These are phyloP conservation scores for Pezicula neosporulosa DNA, from an alignment of 2,329 filamentous ascomycete genomes.

Conservation along the genomic window DNA sequence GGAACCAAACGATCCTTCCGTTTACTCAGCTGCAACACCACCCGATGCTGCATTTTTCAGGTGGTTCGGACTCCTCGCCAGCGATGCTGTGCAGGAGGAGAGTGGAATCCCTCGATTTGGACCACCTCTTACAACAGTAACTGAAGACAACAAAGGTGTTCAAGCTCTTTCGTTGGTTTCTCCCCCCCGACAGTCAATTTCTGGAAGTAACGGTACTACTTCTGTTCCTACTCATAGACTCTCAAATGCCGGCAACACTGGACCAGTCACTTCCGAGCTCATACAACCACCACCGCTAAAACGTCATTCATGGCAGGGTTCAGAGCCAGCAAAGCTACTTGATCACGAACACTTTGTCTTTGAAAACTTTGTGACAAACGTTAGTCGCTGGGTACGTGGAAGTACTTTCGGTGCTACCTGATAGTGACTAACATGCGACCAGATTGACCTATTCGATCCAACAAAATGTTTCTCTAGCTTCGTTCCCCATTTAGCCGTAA, in stretches of 20 bases:
- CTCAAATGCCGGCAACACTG: slow-evolving; percentile 7
- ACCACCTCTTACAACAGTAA: not conserved
- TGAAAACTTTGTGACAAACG: slow-evolving; percentile 18
- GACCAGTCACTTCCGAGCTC: slow-evolving; percentile 4
- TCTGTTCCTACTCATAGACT: not conserved
- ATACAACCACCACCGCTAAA: not conserved
- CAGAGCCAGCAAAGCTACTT: slow-evolving; percentile 13
- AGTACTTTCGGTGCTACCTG: no score
- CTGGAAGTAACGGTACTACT: not conserved
- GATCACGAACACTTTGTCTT: slow-evolving; percentile 20
- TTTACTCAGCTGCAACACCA: slow-evolving; percentile 2
- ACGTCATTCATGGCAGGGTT: slow-evolving; percentile 16
- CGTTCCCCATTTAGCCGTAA: slow-evolving; percentile 29
- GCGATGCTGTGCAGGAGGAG: slow-evolving; percentile 9
- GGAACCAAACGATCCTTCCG: slow-evolving; percentile 1
- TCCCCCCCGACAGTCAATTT: not conserved
- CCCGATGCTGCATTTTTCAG: slow-evolving; percentile 4
- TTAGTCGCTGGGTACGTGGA: slow-evolving; percentile 19
- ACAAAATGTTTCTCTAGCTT: slow-evolving; percentile 29
- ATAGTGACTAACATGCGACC: slow-evolving; percentile 11
- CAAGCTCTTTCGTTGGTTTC: not conserved
- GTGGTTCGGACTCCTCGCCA: slow-evolving; percentile 10
- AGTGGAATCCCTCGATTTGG: slow-evolving; percentile 10
- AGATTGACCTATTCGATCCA: slow-evolving; percentile 32
- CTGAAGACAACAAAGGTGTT: not conserved